phyloP scores from a whole-genome alignment of 225 moss, liverwort and hornwort genomes.

The Anthoceros angustus region DNA sequence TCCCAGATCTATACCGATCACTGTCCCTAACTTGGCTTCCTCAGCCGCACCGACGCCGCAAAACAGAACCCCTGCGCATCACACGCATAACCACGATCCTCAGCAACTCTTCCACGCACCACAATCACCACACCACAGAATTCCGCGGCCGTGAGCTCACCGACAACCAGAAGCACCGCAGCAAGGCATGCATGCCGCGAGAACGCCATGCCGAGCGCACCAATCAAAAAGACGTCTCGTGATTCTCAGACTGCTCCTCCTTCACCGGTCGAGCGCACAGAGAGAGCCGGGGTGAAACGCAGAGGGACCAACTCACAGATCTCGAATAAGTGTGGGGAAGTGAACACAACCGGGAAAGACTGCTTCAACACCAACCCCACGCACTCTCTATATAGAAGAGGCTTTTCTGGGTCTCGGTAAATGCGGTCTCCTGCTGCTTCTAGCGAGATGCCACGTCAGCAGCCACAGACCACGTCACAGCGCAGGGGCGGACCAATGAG shows the following conservation, averaged over 20 bases:
- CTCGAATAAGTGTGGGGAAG: too few relatives aligned
- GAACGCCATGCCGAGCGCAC: not conserved
- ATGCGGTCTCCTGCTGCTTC: not conserved
- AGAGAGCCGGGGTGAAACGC: too few relatives aligned
- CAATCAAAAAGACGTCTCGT: too few relatives aligned
- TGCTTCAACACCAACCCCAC: too few relatives aligned
- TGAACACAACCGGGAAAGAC: too few relatives aligned
- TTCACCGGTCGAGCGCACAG: not conserved
- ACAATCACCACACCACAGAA: not conserved
- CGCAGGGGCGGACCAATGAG: not conserved
- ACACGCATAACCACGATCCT: not conserved
- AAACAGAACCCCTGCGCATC: slow-evolving; percentile 14
- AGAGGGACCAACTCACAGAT: too few relatives aligned
- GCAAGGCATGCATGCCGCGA: not conserved
- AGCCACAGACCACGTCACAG: not conserved
- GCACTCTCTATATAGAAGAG: not conserved
- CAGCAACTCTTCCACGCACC: not conserved
- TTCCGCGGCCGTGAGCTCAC: not conserved
- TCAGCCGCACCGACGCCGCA: slow-evolving; percentile 18
- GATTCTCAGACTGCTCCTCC: not conserved
- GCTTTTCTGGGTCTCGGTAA: not conserved
- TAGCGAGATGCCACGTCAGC: not conserved
- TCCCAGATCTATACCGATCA: slow-evolving; percentile 40
- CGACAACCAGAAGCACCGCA: not conserved
- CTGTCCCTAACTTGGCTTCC: slow-evolving; percentile 40